A percentile compares a stretch with the other conserved stretches of the same genome.
Conservation (phyloP, 768 basidiomycete species). For the Tephrocybe rancida region DNA sequence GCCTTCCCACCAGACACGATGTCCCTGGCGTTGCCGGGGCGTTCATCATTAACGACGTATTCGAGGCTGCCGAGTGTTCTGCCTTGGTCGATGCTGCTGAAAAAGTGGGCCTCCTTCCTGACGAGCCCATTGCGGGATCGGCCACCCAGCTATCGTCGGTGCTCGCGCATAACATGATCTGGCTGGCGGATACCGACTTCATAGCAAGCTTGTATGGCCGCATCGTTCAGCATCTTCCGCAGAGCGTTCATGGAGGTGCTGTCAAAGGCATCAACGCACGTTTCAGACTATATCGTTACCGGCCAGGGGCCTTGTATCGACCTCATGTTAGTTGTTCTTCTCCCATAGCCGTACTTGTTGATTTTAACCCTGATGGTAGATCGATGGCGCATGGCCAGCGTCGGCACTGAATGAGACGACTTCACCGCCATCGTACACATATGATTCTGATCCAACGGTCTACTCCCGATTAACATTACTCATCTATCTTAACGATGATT, state of each 20-base stretch:
- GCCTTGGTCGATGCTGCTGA: conserved; percentile 47
- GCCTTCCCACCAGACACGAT: conserved; percentile 33
- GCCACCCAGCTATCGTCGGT: conserved; percentile 46
- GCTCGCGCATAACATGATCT: conserved; percentile 52
- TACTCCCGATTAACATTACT: conserved; percentile 52
- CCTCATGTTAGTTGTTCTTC: conserved; percentile 39
- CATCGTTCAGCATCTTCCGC: conserved; percentile 44
- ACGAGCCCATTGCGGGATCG: conserved; percentile 50
- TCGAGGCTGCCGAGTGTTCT: conserved; percentile 44
- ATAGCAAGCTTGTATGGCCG: conserved; percentile 39
- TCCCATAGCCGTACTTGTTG: not conserved
- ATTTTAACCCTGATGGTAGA: conserved; percentile 22
- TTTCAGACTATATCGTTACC: conserved; percentile 54
- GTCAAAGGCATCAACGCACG: conserved; percentile 51
- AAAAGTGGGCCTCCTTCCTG: conserved; percentile 48
- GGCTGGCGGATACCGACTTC: conserved; percentile 51
- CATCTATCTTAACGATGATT: conserved; percentile 52
- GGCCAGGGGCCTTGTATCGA: conserved; percentile 49
- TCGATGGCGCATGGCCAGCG: conserved; percentile 58
- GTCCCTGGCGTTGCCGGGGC: conserved; percentile 49
- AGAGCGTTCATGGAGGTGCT: conserved; percentile 38
- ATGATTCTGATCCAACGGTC: conserved; percentile 49
- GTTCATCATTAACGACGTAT: conserved; percentile 49
- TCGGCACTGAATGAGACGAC: conserved; percentile 43
- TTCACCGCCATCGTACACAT: conserved; percentile 43